A percentile compares a stretch with the other conserved stretches of the same genome.
These are phyloP conservation scores for Physcomitrellopsis africana DNA, from an alignment of 225 moss, liverwort and hornwort species.

Conservation along the genomic window DNA sequence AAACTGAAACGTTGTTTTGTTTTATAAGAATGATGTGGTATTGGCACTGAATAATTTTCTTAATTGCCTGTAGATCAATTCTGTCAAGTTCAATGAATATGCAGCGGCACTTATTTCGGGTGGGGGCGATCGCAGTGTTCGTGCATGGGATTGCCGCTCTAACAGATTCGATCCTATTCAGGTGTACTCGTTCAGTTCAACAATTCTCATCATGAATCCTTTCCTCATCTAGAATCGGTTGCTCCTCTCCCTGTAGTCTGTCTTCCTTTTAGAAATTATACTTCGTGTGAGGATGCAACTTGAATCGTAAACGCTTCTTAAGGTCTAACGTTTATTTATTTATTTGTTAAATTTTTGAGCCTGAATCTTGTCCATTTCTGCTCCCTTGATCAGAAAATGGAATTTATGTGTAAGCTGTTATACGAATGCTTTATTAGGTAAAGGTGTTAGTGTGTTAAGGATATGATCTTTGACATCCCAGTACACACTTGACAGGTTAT, in stretches of 20 bases:
- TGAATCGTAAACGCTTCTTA: background rate
- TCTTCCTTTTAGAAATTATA: background rate
- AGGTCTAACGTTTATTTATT: background rate
- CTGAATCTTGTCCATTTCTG: background rate
- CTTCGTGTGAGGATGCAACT: background rate
- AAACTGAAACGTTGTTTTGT: background rate
- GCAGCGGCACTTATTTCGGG: slow-evolving; percentile 82
- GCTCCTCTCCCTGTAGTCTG: background rate
- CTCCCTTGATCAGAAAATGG: background rate
- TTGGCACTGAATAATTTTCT: slow-evolving; percentile 14
- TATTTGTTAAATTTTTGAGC: background rate
- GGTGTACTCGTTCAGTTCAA: slow-evolving; percentile 38
- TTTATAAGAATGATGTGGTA: background rate
- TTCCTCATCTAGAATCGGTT: slow-evolving; percentile 4
- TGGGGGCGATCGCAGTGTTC: slow-evolving; percentile 86
- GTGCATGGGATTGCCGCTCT: slow-evolving; percentile 97
- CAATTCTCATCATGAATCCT: slow-evolving; percentile 18
- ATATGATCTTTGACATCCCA: background rate
- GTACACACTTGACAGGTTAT: slow-evolving; percentile 66
- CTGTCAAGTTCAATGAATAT: slow-evolving; percentile 92
- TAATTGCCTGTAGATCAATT: slow-evolving; percentile 68
- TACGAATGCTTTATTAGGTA: no score
- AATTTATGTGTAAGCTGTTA: no score
- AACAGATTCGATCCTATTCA: slow-evolving; percentile 89
- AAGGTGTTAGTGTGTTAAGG: no score